Evolutionary conservation across 2,329 filamentous ascomycete genomes (phyloP), one percentile per base, ranked within the genome.

Genomic region (Metarhizium rileyi): DNA sequence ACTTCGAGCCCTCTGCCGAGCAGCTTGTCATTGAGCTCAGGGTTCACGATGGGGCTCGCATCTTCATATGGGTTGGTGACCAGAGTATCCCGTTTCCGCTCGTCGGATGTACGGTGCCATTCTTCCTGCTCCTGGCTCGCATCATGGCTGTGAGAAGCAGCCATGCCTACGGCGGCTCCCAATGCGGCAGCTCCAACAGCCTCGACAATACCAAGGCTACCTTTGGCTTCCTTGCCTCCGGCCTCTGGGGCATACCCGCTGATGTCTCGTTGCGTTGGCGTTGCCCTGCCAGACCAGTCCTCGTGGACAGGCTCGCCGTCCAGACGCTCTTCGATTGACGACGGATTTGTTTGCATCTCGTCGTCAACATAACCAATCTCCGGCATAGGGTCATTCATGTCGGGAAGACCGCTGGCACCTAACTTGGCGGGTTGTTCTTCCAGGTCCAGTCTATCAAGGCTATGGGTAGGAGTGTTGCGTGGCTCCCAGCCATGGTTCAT

Each of bases 311-410:
- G 49, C 26, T 66, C 60, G 2, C 78, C 80, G 46, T 80, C 83
- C 46, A 86, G 77, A 1, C 83, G 84, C 18, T 86, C 88, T 56
- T 90, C 79, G 38, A 94, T 81, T 46, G 90, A 76, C 0, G 90
- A 95, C 3, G 89, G 89, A 61, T 94, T 94, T 18, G 90, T 95
- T 43, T 81, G 84, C 16, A 88, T 76, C 53, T 94, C 89, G 35
- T 80, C 77, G 10, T 77, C 72, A 2, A 69, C 57, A 56, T 87
- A 85, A 4, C 85, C 88, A 59, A 87, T 82, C 61, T 90, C 89
- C 0, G 86, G 87, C 72, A 90, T 79, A 5, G 86, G 84, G 57
- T 90, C 75, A 50, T 83, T 69, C 33, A 78, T 68, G 55, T 84
- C 76, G 3, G 88, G 88, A 52, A 90, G 64, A 44, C 83, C 84